Evolutionary conservation across 805 yeast genomes (phyloP).

Genomic region (Candida pini): DNA sequence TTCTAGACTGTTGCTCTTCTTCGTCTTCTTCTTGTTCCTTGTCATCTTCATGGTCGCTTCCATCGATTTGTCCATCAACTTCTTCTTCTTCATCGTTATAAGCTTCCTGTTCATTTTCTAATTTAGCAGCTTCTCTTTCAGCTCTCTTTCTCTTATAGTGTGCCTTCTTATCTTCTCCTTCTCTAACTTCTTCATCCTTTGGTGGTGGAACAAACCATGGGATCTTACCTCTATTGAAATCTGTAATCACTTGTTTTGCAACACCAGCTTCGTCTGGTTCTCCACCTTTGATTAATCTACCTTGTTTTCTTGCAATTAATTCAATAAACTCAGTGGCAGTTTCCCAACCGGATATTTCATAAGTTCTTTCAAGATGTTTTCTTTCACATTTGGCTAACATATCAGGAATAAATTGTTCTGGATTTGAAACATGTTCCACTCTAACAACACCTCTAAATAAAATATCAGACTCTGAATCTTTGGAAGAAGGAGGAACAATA

Average conservation of each 20-base stretch:
- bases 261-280: conserved; percentile 96
- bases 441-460: conserved; percentile 95
- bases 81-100: conserved; percentile 22
- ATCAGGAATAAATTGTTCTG: conserved; percentile 93
- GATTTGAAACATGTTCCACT: conserved; percentile 94
- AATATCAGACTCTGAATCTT: conserved; percentile 87
- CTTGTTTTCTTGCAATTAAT: conserved; percentile 85
- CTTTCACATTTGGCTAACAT: conserved; percentile 78
- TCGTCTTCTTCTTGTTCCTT: conserved; percentile 21
- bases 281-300: conserved; percentile 92
- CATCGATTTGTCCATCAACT: no score
- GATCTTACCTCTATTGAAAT: conserved; percentile 93
- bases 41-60: no score
- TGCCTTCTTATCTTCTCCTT: conserved; percentile 54
- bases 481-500: conserved; percentile 91
- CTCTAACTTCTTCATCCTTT: conserved; percentile 52
- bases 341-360: conserved; percentile 89
- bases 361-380: conserved; percentile 90
- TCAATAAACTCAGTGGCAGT: conserved; percentile 77
- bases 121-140: conserved; percentile 36
- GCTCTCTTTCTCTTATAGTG: conserved; percentile 48
- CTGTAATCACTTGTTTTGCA: conserved; percentile 84
- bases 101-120: conserved; percentile 24
- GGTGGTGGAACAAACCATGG: conserved; percentile 99
- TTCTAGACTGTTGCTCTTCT: conserved; percentile 3